A percentile compares a stretch with the other conserved stretches of the same genome.
Evolutionary conservation across 1,139 yeast species (phyloP).

Genomic region (Hanseniaspora uvarum): DNA sequence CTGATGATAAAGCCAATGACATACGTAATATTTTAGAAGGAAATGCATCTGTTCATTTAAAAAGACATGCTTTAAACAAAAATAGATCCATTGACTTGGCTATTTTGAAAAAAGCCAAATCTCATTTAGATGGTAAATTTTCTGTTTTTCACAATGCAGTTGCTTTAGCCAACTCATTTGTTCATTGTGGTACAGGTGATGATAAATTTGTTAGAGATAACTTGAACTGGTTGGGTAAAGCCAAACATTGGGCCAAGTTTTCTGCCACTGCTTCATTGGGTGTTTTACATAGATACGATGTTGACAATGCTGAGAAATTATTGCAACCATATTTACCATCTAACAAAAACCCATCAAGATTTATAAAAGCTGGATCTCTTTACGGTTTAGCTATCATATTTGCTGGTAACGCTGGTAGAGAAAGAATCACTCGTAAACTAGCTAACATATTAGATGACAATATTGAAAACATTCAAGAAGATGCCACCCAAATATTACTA

Average conservation of each 20-base stretch:
- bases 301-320: slow-evolving; percentile 79
- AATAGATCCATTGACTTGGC: slow-evolving; percentile 81
- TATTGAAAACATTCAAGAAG: slow-evolving; percentile 55
- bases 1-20: slow-evolving; percentile 32
- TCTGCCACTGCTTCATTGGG: slow-evolving; percentile 98
- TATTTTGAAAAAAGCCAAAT: slow-evolving; percentile 72
- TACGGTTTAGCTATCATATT: slow-evolving; percentile 88
- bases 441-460: slow-evolving; percentile 55
- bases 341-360: slow-evolving; percentile 57
- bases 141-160: slow-evolving; percentile 94
- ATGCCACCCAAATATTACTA: slow-evolving; percentile 66
- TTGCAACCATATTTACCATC: slow-evolving; percentile 90
- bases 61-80: slow-evolving; percentile 74
- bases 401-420: slow-evolving; percentile 86
- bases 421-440: slow-evolving; percentile 70
- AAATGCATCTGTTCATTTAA: slow-evolving; percentile 87
- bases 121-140: slow-evolving; percentile 77
- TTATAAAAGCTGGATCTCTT: slow-evolving; percentile 91
- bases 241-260: slow-evolving; percentile 95
- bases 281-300: slow-evolving; percentile 90
- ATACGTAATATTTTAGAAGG: slow-evolving; percentile 72
- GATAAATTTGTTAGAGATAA: slow-evolving; percentile 86
- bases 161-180: slow-evolving; percentile 85
- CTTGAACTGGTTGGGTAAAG: slow-evolving; percentile 92
- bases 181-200: slow-evolving; percentile 95